A percentile compares a stretch with the other conserved stretches of the same genome.
Conservation (phyloP, 177 flowering plant genomes). For the Tripterygium wilfordii region DNA sequence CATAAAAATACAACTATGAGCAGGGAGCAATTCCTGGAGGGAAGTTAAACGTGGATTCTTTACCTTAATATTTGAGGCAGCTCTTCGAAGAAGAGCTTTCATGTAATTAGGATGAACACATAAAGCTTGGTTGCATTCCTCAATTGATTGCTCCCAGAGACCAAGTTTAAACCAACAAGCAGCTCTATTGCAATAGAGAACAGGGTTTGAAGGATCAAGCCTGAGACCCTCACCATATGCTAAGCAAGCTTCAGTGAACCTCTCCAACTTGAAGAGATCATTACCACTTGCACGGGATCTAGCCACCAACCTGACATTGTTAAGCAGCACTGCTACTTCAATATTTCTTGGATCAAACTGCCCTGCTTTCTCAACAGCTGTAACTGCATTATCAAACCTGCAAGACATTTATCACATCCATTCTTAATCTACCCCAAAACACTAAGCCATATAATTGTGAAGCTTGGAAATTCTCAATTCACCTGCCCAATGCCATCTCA, state of each 20-base stretch:
- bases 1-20: too few relatives aligned
- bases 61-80: conserved; percentile 77
- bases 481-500: conserved; percentile 93
- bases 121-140: conserved; percentile 85
- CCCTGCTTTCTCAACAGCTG: conserved; percentile 67
- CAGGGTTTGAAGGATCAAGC: conserved; percentile 68
- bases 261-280: conserved; percentile 81
- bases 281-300: conserved; percentile 87
- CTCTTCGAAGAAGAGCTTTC: conserved; percentile 86
- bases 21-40: too few relatives aligned
- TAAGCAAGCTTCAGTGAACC: conserved; percentile 74
- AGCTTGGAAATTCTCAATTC: conserved; percentile 22
- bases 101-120: conserved; percentile 68
- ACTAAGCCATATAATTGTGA: neutral
- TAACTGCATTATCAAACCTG: conserved; percentile 92
- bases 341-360: conserved; percentile 56
- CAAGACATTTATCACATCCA: conserved; percentile 45
- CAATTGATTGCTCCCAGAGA: conserved; percentile 64
- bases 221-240: conserved; percentile 91
- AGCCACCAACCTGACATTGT: conserved; percentile 58
- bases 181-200: conserved; percentile 89
- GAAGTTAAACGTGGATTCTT: too few relatives aligned
- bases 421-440: conserved; percentile 28
- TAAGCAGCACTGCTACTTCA: conserved; percentile 53
- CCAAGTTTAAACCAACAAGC: conserved; percentile 93